A percentile compares a stretch with the other conserved stretches of the same genome.
Evolutionary conservation across 2,329 filamentous ascomycete genomes (phyloP).

Genomic region (Monilinia aucupariae): DNA sequence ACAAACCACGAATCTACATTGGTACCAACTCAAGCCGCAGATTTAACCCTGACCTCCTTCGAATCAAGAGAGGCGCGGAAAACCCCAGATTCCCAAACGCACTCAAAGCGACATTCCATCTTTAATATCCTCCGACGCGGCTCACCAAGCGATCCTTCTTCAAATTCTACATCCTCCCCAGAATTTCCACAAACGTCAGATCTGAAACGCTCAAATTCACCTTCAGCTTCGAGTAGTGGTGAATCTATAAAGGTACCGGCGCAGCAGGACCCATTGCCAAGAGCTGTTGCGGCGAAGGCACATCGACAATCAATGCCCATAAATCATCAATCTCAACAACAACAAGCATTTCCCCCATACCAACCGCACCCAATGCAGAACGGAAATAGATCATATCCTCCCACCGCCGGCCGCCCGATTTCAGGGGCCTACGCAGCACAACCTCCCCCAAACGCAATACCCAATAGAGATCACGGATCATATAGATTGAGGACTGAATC

Average conservation of each 20-base stretch:
- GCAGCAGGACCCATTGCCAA: conserved; percentile 25
- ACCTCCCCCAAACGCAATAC: conserved; percentile 38
- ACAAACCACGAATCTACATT: conserved; percentile 11
- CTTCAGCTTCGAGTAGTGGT: conserved; percentile 32
- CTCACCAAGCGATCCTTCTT: conserved; percentile 24
- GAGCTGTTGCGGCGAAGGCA: conserved; percentile 32
- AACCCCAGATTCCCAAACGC: conserved; percentile 31
- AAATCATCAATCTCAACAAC: conserved; percentile 41
- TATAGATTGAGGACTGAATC: conserved; percentile 55
- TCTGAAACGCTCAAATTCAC: conserved; percentile 19
- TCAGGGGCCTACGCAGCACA: conserved; percentile 43
- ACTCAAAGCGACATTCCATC: conserved; percentile 34
- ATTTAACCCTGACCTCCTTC: conserved; percentile 20
- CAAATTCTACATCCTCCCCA: conserved; percentile 16
- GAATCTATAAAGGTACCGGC: conserved; percentile 27
- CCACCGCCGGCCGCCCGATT: conserved; percentile 39
- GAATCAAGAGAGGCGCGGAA: conserved; percentile 28
- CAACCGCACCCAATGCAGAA: conserved; percentile 40
- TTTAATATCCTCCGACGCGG: conserved; percentile 36
- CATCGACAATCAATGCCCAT: conserved; percentile 41
- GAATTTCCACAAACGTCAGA: conserved; percentile 25
- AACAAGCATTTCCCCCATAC: conserved; percentile 41
- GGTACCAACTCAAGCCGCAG: conserved; percentile 17
- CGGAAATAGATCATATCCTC: conserved; percentile 35
- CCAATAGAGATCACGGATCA: conserved; percentile 38